Evolutionary conservation across 257 asterid species (phyloP).

Genomic region (Linaria vulgaris): DNA sequence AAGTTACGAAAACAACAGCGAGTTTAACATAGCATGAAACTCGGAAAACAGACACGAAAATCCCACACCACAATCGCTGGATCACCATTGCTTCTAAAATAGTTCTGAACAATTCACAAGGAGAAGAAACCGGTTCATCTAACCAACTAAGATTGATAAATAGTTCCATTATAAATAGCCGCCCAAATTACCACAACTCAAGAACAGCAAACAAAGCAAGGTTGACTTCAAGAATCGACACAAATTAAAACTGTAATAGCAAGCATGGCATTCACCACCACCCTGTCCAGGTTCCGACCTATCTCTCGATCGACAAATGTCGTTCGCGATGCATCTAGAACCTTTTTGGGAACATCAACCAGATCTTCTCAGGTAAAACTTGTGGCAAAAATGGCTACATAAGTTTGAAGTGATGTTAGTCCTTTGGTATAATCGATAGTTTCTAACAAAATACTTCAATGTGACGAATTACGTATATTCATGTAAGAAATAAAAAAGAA

Average conservation of each 20-base stretch:
- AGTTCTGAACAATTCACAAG: slow-evolving; percentile 13
- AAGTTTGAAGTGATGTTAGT: neutral
- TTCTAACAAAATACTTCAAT: no score
- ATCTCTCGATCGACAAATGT: slow-evolving; percentile 23
- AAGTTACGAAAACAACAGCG: no score
- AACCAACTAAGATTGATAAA: neutral
- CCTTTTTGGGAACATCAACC: slow-evolving; percentile 27
- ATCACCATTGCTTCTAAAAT: slow-evolving; percentile 18
- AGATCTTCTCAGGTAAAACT: slow-evolving; percentile 39
- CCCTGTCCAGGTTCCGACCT: slow-evolving; percentile 43
- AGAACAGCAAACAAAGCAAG: neutral
- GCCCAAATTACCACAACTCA: neutral
- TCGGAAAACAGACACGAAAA: neutral
- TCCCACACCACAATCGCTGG: slow-evolving; percentile 20
- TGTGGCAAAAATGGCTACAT: no score
- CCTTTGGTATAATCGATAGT: no score
- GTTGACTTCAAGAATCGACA: neutral
- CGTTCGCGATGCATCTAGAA: slow-evolving; percentile 27
- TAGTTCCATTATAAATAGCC: slow-evolving; percentile 27
- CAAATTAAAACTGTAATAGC: slow-evolving; percentile 29
- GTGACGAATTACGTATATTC: no score
- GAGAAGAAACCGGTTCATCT: slow-evolving; percentile 28
- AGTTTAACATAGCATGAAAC: neutral
- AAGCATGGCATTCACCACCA: slow-evolving; percentile 42
- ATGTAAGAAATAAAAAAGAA: no score